phyloP scores from a whole-genome alignment of 2,329 filamentous ascomycete genomes.

The Trichoderma koningii region DNA sequence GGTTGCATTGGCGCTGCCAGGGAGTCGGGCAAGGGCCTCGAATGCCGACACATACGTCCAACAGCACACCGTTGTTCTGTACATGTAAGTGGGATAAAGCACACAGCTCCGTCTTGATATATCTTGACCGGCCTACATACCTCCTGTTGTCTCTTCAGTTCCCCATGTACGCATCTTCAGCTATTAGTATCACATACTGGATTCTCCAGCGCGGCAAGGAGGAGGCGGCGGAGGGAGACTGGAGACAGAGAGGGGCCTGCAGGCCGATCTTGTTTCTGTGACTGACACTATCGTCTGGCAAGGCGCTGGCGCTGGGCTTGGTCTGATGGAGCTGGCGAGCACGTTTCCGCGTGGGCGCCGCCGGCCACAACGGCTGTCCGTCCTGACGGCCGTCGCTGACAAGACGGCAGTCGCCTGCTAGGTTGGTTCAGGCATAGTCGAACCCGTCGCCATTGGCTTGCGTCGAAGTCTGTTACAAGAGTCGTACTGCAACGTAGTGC shows the following conservation, averaged over 20 bases:
- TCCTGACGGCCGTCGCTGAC: conserved; percentile 8
- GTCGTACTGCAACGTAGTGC: background rate
- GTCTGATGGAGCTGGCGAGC: conserved; percentile 8
- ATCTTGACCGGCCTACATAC: too few species aligned
- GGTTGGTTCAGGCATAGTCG: background rate
- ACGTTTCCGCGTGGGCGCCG: conserved; percentile 9
- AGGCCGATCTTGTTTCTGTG: conserved; percentile 18
- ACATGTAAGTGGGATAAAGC: too few species aligned
- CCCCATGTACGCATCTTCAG: background rate
- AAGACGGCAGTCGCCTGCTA: conserved; percentile 16
- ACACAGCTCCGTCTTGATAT: background rate
- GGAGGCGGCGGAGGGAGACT: background rate
- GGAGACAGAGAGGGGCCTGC: conserved; percentile 5
- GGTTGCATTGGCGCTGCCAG: background rate
- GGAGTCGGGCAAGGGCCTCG: background rate
- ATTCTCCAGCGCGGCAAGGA: conserved; percentile 4
- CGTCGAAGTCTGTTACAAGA: background rate
- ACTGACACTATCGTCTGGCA: conserved; percentile 15
- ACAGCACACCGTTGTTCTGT: background rate
- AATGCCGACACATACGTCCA: background rate
- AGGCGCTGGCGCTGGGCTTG: background rate
- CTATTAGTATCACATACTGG: background rate
- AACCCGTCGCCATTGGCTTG: background rate
- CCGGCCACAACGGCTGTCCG: background rate
- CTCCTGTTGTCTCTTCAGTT: background rate